Evolutionary conservation across 2,329 filamentous ascomycete species (phyloP).

Genomic region (Karstenula rhodostoma): DNA sequence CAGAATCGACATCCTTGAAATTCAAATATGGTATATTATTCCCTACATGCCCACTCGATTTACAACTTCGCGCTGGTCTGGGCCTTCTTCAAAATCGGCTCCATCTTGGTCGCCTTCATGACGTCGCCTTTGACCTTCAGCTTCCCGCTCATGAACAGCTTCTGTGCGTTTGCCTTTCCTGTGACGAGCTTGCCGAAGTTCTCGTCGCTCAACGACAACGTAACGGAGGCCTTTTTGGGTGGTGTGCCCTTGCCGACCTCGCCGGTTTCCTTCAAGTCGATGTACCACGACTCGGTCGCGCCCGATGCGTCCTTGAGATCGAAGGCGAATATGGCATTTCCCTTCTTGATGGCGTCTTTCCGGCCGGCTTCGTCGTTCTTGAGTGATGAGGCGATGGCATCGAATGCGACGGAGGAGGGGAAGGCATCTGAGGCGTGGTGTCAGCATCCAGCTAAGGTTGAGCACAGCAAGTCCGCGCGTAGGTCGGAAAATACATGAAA

Average conservation of each 20-base stretch:
- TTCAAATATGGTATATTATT: not conserved
- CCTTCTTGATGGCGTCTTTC: slow-evolving; percentile 89
- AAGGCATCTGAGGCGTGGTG: slow-evolving; percentile 63
- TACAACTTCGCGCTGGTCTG: slow-evolving; percentile 48
- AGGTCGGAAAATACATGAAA: not conserved
- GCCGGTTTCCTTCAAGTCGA: slow-evolving; percentile 92
- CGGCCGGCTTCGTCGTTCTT: slow-evolving; percentile 73
- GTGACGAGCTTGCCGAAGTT: slow-evolving; percentile 85
- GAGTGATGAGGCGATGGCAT: slow-evolving; percentile 80
- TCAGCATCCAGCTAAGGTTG: not conserved
- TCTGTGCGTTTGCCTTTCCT: slow-evolving; percentile 93
- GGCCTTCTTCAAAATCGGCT: slow-evolving; percentile 70
- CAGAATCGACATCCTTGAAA: not conserved
- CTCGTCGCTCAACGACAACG: slow-evolving; percentile 81
- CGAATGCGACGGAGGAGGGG: slow-evolving; percentile 90
- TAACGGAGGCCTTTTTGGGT: slow-evolving; percentile 84
- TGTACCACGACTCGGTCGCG: slow-evolving; percentile 86
- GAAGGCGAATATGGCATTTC: slow-evolving; percentile 87
- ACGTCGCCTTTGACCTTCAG: slow-evolving; percentile 98
- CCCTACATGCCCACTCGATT: not conserved
- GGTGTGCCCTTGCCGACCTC: slow-evolving; percentile 78
- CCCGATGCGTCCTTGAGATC: slow-evolving; percentile 87
- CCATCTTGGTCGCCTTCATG: slow-evolving; percentile 98
- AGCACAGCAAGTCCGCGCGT: not conserved
- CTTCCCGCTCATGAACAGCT: slow-evolving; percentile 97